Conservation (phyloP, 129 eudicot species). For the Oenanthe sinensis region DNA sequence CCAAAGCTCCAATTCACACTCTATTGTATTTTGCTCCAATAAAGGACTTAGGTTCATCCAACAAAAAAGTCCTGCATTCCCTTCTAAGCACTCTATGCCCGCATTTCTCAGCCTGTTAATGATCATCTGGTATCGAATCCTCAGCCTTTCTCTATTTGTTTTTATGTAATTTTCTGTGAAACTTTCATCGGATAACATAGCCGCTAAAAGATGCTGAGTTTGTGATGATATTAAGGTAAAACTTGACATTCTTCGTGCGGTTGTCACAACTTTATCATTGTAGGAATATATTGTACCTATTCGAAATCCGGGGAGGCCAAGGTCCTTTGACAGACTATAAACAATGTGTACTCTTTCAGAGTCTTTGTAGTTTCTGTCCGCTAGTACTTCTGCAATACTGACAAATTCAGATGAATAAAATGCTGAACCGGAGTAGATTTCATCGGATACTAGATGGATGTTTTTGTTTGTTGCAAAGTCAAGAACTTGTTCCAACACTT, state of each 20-base stretch:
- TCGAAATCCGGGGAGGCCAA: slow-evolving; percentile 90
- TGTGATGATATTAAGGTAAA: slow-evolving; percentile 86
- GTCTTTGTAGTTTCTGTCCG: slow-evolving; percentile 39
- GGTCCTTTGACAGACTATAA: slow-evolving; percentile 79
- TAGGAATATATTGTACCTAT: slow-evolving; percentile 79
- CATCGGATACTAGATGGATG: slow-evolving; percentile 88
- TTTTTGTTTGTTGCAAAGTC: slow-evolving; percentile 51
- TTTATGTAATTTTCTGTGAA: slow-evolving; percentile 56
- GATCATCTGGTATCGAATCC: slow-evolving; percentile 51
- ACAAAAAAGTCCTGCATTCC: slow-evolving; percentile 88
- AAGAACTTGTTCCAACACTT: slow-evolving; percentile 45
- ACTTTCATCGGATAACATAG: slow-evolving; percentile 54
- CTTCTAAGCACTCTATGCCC: slow-evolving; percentile 72
- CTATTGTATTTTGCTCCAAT: slow-evolving; percentile 37
- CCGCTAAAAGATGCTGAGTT: slow-evolving; percentile 71
- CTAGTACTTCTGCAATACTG: slow-evolving; percentile 70
- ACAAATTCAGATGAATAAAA: slow-evolving; percentile 55
- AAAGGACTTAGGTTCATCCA: slow-evolving; percentile 82
- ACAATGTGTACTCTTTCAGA: slow-evolving; percentile 85
- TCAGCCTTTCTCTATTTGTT: slow-evolving; percentile 58
- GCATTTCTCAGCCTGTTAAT: slow-evolving; percentile 56
- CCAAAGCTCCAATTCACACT: slow-evolving; percentile 62
- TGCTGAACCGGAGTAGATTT: slow-evolving; percentile 88
- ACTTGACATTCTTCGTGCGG: slow-evolving; percentile 92
- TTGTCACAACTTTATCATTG: slow-evolving; percentile 67